Evolutionary conservation across 139 green algal species (phyloP).

Genomic region (Chlorella sp.): DNA sequence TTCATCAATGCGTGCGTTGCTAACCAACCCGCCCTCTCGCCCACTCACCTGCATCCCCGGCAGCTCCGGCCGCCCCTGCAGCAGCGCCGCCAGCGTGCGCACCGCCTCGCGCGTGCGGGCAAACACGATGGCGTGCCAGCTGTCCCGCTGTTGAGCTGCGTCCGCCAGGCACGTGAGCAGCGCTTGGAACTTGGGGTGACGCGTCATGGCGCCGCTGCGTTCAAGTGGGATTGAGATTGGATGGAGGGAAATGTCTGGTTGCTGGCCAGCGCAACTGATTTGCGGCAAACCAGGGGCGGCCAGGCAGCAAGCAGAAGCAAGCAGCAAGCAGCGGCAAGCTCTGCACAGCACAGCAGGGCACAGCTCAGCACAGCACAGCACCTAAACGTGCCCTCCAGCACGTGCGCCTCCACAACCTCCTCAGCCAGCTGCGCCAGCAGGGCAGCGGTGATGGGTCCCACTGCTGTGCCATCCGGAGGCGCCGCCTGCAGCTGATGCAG

Average conservation of each 20-base stretch:
- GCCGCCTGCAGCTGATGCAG: not conserved
- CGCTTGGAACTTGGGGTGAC: constrained; percentile 27
- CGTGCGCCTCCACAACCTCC: not conserved
- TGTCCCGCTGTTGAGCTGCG: not conserved
- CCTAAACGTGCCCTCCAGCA: constrained; percentile 3
- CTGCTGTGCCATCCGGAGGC: not conserved
- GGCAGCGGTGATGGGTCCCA: not conserved
- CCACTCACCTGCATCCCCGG: constrained; percentile 12
- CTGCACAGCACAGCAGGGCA: no score
- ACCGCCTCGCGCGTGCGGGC: constrained; percentile 42
- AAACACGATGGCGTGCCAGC: constrained; percentile 53
- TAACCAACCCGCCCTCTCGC: not conserved
- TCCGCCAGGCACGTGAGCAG: not conserved
- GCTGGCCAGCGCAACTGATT: no score
- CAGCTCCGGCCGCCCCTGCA: constrained; percentile 6
- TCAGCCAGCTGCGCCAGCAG: constrained; percentile 13
- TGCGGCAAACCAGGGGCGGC: no score
- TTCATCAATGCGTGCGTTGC: no score
- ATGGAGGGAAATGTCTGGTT: no score
- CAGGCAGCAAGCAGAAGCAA: no score
- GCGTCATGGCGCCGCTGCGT: not conserved
- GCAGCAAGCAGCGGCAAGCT: no score
- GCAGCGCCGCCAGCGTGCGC: constrained; percentile 27
- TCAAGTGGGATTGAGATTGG: not conserved
- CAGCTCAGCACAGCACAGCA: not conserved